Base-by-base conservation (phyloP, 208 protist genomes). In the Blastocrithidia nonstop region DNA sequence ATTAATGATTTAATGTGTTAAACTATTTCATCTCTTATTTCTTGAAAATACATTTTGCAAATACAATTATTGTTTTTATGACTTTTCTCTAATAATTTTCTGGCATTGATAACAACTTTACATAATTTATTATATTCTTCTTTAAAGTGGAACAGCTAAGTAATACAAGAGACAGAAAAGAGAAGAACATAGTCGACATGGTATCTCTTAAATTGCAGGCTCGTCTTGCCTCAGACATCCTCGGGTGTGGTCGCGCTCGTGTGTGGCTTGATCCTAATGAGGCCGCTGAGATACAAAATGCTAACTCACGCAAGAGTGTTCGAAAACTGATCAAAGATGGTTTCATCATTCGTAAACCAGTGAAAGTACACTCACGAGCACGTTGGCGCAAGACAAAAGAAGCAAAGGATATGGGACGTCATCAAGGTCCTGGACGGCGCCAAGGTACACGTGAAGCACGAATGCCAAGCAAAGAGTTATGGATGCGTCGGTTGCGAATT, bases 261-360 rank as follows among this genome's bases (percentile, higher is more conserved):
- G 81, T 99, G 47, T 98, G 96, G 97, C 65, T 99, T 13, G 96
- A 99, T 69, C 97, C 96, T 45, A 97, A 96, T 61, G 97, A 99
- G 81, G 74, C 93, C 36, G 56, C 54, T 45, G 95, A 98, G 61
- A 97, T 99, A 71, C 66, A 83, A n/a, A 88, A 93, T 54, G 96
- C 96, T 25, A 98, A 97, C 87, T 98, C 94, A 20, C 90, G 96
- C 72, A 89, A 95, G 57, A 88, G 74, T 49, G 79, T 98, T 44
- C 88, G 94, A 62, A 98, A 97, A 81, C 76, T 98, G 39, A 71
- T 98, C 54, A 96, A 97, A 66, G 89, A 96, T 49, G 95, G 95
- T 59, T 82, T 97, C 57, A 97, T 99, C 59, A 97, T 98, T 69
- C 71, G 82, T 46, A 95, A 97, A 69, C 95, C 93, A 11, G 62